Percentiles rank a stretch among this genome's conserved stretches.
Evolutionary conservation across 345 rosid species (phyloP).

Genomic region (Pseudoturritis turrita): DNA sequence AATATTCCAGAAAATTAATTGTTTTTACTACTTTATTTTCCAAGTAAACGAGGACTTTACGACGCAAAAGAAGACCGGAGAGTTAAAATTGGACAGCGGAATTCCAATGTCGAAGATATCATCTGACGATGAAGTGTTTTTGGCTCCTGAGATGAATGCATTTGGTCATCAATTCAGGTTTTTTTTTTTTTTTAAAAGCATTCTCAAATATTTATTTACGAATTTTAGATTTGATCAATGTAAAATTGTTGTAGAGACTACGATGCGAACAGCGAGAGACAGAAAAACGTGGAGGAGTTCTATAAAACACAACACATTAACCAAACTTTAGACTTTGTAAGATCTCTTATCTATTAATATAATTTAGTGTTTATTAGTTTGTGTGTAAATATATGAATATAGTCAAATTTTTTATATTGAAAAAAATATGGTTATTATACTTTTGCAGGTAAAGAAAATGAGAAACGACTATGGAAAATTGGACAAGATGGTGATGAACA

Average conservation of each 20-base stretch:
- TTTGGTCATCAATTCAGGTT: conserved; percentile 39
- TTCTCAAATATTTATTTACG: too few relatives aligned
- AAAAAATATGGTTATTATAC: too few relatives aligned
- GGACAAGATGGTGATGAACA: conserved; percentile 49
- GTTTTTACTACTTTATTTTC: not conserved
- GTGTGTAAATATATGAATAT: too few relatives aligned
- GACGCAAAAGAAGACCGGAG: conserved; percentile 24
- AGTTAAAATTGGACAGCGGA: conserved; percentile 38
- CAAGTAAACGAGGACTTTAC: conserved; percentile 14
- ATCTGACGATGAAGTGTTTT: conserved; percentile 27
- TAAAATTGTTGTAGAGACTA: conserved; percentile 37
- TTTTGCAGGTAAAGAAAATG: conserved; percentile 46
- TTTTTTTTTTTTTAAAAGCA: not conserved
- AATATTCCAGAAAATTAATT: not conserved
- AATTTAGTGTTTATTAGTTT: not conserved
- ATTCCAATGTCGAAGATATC: conserved; percentile 7
- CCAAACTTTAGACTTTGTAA: conserved; percentile 59
- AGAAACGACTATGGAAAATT: conserved; percentile 43
- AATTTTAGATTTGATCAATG: not conserved
- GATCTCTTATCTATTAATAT: not conserved
- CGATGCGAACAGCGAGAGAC: conserved; percentile 41
- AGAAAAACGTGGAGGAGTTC: conserved; percentile 51
- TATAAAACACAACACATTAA: conserved; percentile 52
- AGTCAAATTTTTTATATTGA: too few relatives aligned
- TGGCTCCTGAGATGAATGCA: conserved; percentile 51